Base-by-base conservation (phyloP, 805 yeast species). In the Ogataea pilisensis region DNA sequence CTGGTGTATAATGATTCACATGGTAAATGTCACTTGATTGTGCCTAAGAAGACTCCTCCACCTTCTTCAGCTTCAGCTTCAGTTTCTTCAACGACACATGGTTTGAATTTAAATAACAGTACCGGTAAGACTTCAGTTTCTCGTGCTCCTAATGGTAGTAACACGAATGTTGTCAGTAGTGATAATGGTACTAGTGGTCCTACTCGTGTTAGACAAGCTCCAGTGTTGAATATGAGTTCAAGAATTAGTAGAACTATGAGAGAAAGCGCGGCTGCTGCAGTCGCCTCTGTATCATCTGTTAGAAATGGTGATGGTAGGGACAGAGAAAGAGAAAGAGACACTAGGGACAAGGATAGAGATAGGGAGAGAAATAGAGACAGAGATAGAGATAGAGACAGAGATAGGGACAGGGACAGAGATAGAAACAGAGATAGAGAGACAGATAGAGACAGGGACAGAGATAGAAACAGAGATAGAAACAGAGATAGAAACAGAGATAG, bases 1-100 rank as follows among this genome's bases (percentile, higher is more conserved):
- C 14, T 55, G 8, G 54, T 52, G 3, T 53, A 34, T 37, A 49
- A 42, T 21, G 59, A 54, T 33, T 36, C 25, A 4, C 8, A 43
- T 3, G 57, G 57, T 12, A 41, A 42, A 21, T 49, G 50, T 20
- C 29, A 21, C 13, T n/a, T 53, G 17, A 30, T 48, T 24, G 39
- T 38, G 26, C 48, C 50, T 12, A 42, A 38, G 32, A 42, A 5
- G 12, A 21, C 12, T 9, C 12, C 18, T 22, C 14, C 34, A 18
- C 9, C 34, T 13, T 7, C 20, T 8, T 9, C 28, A 14, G 8
- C 28, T 13, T 3, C 29, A 34, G 12, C 29, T 21, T 21, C 35
- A 9, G 17, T 14, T 20, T 22, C 26, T 22, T 22, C 26, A 22
- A 22, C 26, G n/a, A n/a, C n/a, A n/a, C n/a, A n/a, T n/a, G n/a